Conservation (phyloP, 192 early-diverging fungal species). For the Backusella sp. region DNA sequence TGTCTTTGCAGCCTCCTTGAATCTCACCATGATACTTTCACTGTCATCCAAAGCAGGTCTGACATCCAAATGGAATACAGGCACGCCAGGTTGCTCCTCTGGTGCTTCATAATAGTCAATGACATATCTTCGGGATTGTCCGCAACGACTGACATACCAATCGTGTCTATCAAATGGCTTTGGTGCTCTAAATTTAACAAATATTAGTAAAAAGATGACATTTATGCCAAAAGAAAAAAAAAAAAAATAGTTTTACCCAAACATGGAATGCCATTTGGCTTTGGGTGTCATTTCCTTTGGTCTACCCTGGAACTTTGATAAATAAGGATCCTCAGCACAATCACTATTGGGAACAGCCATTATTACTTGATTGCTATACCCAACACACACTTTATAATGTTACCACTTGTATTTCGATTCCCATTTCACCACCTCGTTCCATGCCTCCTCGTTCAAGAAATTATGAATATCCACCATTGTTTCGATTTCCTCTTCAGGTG, state of each 20-base stretch:
- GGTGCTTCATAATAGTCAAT: slow-evolving; percentile 94
- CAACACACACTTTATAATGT: background rate
- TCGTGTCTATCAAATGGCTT: slow-evolving; percentile 97
- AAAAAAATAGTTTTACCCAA: slow-evolving; percentile 49
- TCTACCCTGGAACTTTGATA: slow-evolving; percentile 83
- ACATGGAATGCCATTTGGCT: slow-evolving; percentile 58
- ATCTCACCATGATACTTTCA: slow-evolving; percentile 60
- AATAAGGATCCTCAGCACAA: slow-evolving; percentile 51
- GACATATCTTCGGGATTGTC: slow-evolving; percentile 88
- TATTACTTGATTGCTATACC: background rate
- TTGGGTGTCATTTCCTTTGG: slow-evolving; percentile 78
- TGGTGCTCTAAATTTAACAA: slow-evolving; percentile 44
- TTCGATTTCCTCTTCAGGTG: slow-evolving; percentile 79
- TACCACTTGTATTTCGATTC: slow-evolving; percentile 67
- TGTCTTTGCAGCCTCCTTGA: slow-evolving; percentile 57
- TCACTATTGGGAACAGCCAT: slow-evolving; percentile 10
- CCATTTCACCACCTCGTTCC: slow-evolving; percentile 95
- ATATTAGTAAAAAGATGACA: slow-evolving; percentile 14
- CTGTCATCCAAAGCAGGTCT: slow-evolving; percentile 87
- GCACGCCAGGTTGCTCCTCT: slow-evolving; percentile 64
- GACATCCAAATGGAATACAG: slow-evolving; percentile 92
- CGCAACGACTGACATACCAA: slow-evolving; percentile 92
- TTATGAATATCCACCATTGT: slow-evolving; percentile 99
- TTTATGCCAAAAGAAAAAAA: slow-evolving; percentile 7
- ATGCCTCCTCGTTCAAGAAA: slow-evolving; percentile 94